Conservation (phyloP, 1,139 yeast genomes). For the Blastobotrys niveus region DNA sequence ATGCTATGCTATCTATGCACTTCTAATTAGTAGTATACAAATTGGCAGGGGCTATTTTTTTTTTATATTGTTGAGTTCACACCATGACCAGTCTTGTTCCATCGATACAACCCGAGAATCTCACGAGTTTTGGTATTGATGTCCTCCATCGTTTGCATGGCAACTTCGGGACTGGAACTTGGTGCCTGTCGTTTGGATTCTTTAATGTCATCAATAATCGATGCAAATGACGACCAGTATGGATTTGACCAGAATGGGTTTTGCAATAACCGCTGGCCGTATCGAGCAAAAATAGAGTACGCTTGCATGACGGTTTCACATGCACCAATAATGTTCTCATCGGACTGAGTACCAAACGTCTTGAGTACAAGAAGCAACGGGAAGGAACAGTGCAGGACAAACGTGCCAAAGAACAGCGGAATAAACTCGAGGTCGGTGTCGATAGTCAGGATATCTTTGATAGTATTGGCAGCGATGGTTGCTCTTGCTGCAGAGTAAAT, state of each 20-base stretch:
- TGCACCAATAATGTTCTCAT: conserved; percentile 1
- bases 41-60: too few relatives aligned
- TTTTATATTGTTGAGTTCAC: background rate
- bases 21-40: too few relatives aligned
- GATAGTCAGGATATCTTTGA: background rate
- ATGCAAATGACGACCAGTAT: background rate
- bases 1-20: too few relatives aligned
- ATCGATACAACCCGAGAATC: conserved; percentile 1
- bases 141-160: conserved; percentile 1
- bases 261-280: background rate
- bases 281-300: background rate
- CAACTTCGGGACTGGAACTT: background rate
- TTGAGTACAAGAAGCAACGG: conserved; percentile 2
- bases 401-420: background rate
- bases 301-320: background rate
- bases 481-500: conserved; percentile 4
- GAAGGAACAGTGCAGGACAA: conserved; percentile 1
- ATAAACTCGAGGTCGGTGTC: background rate
- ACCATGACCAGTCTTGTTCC: conserved; percentile 6
- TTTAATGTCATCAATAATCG: background rate
- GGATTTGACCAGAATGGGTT: background rate
- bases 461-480: conserved; percentile 1
- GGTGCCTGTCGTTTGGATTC: background rate
- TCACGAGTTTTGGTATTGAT: background rate
- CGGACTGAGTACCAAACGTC: conserved; percentile 1